phyloP scores from a whole-genome alignment of 2,329 filamentous ascomycete genomes.

The Canariomyces notabilis region DNA sequence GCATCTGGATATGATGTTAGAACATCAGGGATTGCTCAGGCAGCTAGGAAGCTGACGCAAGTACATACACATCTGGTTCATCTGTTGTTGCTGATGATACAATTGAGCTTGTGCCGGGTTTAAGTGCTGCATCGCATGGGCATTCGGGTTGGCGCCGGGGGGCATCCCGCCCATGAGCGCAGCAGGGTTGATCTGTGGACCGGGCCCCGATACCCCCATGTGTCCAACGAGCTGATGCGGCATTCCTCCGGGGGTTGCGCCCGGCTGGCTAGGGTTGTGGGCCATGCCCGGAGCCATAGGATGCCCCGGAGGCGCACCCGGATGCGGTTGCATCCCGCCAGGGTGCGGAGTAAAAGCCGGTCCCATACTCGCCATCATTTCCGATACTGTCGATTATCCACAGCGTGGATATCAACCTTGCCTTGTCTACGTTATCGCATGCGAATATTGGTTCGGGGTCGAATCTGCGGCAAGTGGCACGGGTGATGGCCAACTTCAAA shows the following conservation, averaged over 20 bases:
- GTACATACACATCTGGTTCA: constrained; percentile 32
- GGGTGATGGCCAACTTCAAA: neutral
- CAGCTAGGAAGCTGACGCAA: constrained; percentile 27
- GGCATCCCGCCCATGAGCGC: constrained; percentile 75
- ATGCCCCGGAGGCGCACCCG: constrained; percentile 61
- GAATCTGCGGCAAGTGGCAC: neutral
- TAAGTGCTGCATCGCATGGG: constrained; percentile 67
- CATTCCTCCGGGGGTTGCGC: constrained; percentile 59
- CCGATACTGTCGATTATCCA: constrained; percentile 48
- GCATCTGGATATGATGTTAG: constrained; percentile 24
- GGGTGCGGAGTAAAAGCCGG: constrained; percentile 63
- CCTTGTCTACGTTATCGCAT: constrained; percentile 43
- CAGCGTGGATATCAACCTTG: constrained; percentile 54
- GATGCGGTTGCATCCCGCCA: constrained; percentile 64
- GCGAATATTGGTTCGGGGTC: constrained; percentile 27
- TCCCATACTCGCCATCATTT: constrained; percentile 68
- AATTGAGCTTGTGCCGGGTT: constrained; percentile 57
- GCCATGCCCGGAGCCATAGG: constrained; percentile 59
- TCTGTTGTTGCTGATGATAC: constrained; percentile 52
- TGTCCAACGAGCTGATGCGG: constrained; percentile 63
- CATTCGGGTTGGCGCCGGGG: constrained; percentile 59
- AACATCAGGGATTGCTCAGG: neutral
- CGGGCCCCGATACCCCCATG: constrained; percentile 67
- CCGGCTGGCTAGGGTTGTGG: constrained; percentile 66
- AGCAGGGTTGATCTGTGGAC: constrained; percentile 65